Evolutionary conservation across 345 rosid species (phyloP).

Genomic region (Excoecaria agallocha): DNA sequence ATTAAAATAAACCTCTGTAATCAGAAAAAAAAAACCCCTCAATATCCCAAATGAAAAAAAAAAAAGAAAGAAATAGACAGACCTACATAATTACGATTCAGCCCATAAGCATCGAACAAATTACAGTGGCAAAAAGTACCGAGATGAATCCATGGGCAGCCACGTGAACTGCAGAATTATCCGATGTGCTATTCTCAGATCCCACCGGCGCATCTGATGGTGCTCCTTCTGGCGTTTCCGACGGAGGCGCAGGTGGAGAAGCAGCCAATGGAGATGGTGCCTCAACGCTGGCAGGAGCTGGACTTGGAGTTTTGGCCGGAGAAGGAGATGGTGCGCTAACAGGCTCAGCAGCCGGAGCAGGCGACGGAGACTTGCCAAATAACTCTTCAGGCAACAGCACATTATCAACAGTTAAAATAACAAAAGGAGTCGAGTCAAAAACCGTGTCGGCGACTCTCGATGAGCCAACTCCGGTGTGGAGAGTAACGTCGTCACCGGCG

Average conservation of each 20-base stretch:
- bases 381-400: constrained; percentile 68
- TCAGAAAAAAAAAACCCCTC: too few relatives aligned
- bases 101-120: constrained; percentile 38
- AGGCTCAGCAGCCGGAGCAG: constrained; percentile 65
- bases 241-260: constrained; percentile 86
- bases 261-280: constrained; percentile 67
- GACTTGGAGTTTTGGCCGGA: constrained; percentile 39
- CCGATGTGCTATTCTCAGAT: constrained; percentile 52
- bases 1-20: constrained; percentile 5
- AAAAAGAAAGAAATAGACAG: background rate
- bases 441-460: constrained; percentile 75
- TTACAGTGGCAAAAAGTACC: constrained; percentile 30
- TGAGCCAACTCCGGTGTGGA: constrained; percentile 64
- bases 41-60: background rate
- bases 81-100: constrained; percentile 35
- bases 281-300: constrained; percentile 38
- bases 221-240: constrained; percentile 53
- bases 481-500: constrained; percentile 67
- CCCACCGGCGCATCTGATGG: constrained; percentile 54
- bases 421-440: constrained; percentile 67
- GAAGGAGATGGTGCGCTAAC: constrained; percentile 47
- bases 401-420: constrained; percentile 68
- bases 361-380: constrained; percentile 64
- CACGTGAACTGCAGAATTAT: constrained; percentile 39
- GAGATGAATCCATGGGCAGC: constrained; percentile 41